Base-by-base conservation (phyloP, 106 monocot species). In the Phalaenopsis aphrodite region DNA sequence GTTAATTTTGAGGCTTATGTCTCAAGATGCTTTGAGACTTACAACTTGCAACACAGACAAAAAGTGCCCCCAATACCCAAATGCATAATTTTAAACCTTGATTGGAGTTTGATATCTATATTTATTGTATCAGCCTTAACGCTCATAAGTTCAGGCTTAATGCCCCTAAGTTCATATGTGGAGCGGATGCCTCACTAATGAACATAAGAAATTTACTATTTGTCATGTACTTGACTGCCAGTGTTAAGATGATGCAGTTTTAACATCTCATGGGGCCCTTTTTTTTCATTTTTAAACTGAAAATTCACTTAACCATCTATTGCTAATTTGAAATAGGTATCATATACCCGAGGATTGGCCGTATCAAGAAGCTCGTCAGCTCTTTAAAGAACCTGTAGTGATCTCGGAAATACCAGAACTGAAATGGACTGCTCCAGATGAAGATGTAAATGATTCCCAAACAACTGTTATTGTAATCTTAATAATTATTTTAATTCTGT, bases 291-390 rank as follows among this genome's bases (percentile, higher is more conserved):
- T 30, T 30, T 30, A 30, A 30, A 5, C 15, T 74, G 5, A 74
- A 74, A 71, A 17, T 42, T 74, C 74, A 74, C 43, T 74, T 74
- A 49, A 48, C 3, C 9, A 12, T 24, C n/a, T 24, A 49, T 30
- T 49, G 49, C 19, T 76, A 24, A 49, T 5, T 18, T 76, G 18
- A 12, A 30, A 56, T 49, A 98, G 94, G 87, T 98, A 91, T 79
- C 85, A 89, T 75, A 88, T 98, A 79, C 94, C 94, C 39, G 92
- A 94, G 76, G 87, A 92, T 11, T 98, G 97, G 97, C 92, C 97
- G 82, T 98, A 94, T 55, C 79, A 89, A 87, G 97, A 98, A 85
- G 94, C 93, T 77, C 85, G 97, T 23, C 75, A 77, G 12, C 86
- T 98, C 43, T 98, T 98, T 82, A 98, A 91, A 84, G 94, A 98